These are phyloP conservation scores for Penicillium sp. DNA, from an alignment of 2,329 filamentous ascomycete genomes.

Conservation along the genomic window DNA sequence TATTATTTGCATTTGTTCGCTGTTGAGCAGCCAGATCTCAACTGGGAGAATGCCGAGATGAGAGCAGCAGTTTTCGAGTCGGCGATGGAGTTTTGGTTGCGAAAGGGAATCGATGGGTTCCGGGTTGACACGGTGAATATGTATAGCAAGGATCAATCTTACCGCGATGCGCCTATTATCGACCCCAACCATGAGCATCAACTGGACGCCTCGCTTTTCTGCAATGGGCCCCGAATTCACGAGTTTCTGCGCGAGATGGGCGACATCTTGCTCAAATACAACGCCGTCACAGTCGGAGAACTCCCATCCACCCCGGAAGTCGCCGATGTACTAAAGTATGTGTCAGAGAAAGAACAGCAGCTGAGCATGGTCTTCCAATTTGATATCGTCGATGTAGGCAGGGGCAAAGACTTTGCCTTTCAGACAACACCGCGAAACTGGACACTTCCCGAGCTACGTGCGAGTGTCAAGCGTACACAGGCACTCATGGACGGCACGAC, in stretches of 20 bases:
- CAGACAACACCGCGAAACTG: constrained; percentile 48
- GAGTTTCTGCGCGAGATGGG: constrained; percentile 69
- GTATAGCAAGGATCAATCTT: constrained; percentile 51
- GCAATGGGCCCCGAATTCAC: constrained; percentile 68
- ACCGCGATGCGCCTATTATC: constrained; percentile 58
- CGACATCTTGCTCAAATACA: constrained; percentile 58
- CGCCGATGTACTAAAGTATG: constrained; percentile 59
- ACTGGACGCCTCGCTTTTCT: constrained; percentile 58
- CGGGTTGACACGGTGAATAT: constrained; percentile 68
- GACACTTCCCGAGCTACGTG: constrained; percentile 51
- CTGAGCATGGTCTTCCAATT: constrained; percentile 67
- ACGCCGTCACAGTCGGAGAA: constrained; percentile 71
- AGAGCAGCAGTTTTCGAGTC: constrained; percentile 66
- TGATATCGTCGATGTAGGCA: constrained; percentile 56
- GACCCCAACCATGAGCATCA: constrained; percentile 50
- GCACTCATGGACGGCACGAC: constrained; percentile 48
- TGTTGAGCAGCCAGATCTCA: constrained; percentile 72
- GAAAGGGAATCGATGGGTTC: constrained; percentile 68
- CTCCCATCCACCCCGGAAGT: constrained; percentile 63
- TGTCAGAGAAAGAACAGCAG: constrained; percentile 59
- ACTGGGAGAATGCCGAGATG: constrained; percentile 69
- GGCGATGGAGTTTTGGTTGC: constrained; percentile 73
- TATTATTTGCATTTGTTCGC: constrained; percentile 75
- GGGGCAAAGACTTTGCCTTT: constrained; percentile 47
- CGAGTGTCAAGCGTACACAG: constrained; percentile 52